Base-by-base conservation (phyloP, 768 basidiomycete species). In the Clathrus columnatus region DNA sequence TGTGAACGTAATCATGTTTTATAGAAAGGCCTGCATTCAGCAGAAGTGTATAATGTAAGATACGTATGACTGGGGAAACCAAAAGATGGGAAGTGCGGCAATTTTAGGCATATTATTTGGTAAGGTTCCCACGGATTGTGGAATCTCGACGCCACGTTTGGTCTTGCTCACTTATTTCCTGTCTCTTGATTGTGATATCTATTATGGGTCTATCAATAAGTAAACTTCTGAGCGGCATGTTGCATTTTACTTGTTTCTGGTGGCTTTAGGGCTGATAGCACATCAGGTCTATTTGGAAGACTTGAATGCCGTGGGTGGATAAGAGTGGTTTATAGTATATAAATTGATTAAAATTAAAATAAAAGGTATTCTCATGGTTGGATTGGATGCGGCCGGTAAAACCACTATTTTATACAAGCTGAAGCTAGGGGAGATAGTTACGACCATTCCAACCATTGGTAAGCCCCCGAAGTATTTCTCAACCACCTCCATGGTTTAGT, bases 381-480 rank as follows among this genome's bases (percentile, higher is more conserved):
- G 96, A 75, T 91, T 99, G 67, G 96, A 99, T 69, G 96, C 96
- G 66, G 95, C 95, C 64, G 94, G 94, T 77, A 96, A 97, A 61
- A 77, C 75, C 45, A 67, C 65, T 57, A 99, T 99, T 65, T 79
- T 99, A 63, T 99, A 96, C 82, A 99, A 98, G 79, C 81, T 98
- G 69, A 98, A 98, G 79, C 84, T 98, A 56, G 96, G 95, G 72
- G 96, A 99, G 79, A 98, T 98, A 73, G 96, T 99, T 72, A 98
- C 96, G 62, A 99, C 96, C 61, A 99, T 99, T 71, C 96, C 96
- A 58, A 98, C 96, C 68, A 98, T 99, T 74, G 95, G 95, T 94
- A 65, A 68, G 85, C 77, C 59, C 26, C 23, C 14, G 7, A 26
- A 6, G 18, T 24, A 16, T 53, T 21, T 16, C 23, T 18, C 26